Evolutionary conservation across 2,329 filamentous ascomycete genomes (phyloP).

Genomic region (Colletotrichum higginsianum): DNA sequence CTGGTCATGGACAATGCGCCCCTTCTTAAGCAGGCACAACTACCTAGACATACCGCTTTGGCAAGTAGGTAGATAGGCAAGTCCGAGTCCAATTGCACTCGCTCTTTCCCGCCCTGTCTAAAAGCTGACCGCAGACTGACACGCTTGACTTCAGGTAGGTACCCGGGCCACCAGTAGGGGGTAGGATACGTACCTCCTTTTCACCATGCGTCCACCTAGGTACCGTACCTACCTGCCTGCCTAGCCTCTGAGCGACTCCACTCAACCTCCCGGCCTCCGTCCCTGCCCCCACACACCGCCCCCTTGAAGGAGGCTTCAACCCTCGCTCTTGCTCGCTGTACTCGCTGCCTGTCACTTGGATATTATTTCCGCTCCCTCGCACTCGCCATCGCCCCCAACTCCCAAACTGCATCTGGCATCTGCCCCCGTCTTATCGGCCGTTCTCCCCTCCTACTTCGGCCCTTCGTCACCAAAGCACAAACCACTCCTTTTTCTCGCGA

Average conservation of each 20-base stretch:
- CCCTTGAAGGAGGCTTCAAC: background rate
- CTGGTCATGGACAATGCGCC: too few relatives aligned
- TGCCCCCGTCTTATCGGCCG: conserved; percentile 11
- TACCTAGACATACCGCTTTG: background rate
- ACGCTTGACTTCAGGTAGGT: too few relatives aligned
- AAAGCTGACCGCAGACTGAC: background rate
- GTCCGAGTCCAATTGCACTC: background rate
- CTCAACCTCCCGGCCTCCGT: conserved; percentile 22
- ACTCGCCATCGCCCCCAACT: background rate
- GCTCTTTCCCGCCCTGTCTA: background rate
- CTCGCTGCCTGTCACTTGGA: conserved; percentile 4
- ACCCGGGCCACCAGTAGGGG: too few relatives aligned
- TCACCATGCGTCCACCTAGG: too few relatives aligned
- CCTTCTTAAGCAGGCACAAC: background rate
- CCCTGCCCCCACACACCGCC: background rate
- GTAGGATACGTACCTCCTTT: too few relatives aligned
- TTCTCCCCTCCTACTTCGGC: conserved; percentile 3
- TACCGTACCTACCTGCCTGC: too few relatives aligned
- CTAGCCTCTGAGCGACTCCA: too few relatives aligned
- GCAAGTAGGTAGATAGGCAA: background rate
- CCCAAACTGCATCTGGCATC: conserved; percentile 1
- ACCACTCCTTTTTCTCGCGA: too few relatives aligned
- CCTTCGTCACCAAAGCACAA: conserved; percentile 6
- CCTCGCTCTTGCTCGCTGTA: too few relatives aligned
- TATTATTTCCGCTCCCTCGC: conserved; percentile 20